phyloP scores from a whole-genome alignment of 108 stramenopile genomes.

The Ochromonas danica region DNA sequence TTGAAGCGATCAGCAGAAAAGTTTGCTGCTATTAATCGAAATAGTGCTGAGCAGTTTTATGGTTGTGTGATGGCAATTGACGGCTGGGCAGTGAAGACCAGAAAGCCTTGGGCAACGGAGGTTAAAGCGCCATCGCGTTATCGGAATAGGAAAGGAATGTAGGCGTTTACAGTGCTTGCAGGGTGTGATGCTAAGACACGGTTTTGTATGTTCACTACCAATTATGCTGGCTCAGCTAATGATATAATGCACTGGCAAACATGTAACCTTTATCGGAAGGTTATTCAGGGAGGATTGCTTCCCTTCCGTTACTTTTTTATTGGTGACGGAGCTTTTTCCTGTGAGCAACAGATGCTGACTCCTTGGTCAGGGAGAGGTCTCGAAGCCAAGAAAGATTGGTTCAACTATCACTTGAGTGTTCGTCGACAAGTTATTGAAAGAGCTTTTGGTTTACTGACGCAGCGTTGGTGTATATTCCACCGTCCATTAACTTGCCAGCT shows the following conservation, averaged over 20 bases:
- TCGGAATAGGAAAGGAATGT: not conserved
- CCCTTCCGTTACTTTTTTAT: not conserved
- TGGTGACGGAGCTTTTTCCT: not conserved
- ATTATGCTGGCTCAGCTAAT: not conserved
- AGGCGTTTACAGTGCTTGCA: not conserved
- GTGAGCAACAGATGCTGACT: not conserved
- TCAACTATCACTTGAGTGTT: not conserved
- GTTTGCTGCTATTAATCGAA: not conserved
- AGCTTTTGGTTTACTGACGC: not conserved
- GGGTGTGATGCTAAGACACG: not conserved
- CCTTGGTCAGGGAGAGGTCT: not conserved
- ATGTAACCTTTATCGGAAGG: not conserved
- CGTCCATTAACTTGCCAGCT: not conserved
- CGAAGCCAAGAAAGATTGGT: not conserved
- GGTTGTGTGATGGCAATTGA: not conserved
- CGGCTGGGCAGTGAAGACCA: not conserved
- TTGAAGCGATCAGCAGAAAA: too few species aligned
- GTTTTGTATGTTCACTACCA: not conserved
- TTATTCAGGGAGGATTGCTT: not conserved
- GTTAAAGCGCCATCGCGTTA: not conserved
- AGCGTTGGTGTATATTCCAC: not conserved
- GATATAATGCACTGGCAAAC: not conserved
- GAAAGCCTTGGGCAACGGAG: not conserved
- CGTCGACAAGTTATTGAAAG: not conserved
- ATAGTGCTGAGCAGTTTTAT: not conserved